Evolutionary conservation across 352 stramenopile species (phyloP).

Genomic region (Phytophthora ohioensis): DNA sequence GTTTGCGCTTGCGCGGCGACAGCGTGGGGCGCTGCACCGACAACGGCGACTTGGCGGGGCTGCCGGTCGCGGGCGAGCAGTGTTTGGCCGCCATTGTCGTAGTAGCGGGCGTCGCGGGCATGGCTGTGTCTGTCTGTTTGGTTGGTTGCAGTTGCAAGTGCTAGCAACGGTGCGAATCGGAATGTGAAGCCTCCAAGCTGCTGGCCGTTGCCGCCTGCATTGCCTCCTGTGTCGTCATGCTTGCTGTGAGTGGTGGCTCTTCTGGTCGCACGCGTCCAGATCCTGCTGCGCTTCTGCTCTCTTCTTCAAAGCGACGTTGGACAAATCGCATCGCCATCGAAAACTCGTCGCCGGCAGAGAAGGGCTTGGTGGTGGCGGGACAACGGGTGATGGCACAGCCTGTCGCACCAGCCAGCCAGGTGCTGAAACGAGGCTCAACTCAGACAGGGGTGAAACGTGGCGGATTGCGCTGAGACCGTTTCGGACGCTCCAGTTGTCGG

Average conservation of each 20-base stretch:
- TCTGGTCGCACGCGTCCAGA: constrained; percentile 44
- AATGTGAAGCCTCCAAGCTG: constrained; percentile 26
- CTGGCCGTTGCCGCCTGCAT: constrained; percentile 14
- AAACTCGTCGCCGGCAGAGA: constrained; percentile 22
- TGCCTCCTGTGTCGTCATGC: constrained; percentile 20
- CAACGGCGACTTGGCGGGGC: constrained; percentile 33
- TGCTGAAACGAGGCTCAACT: constrained; percentile 30
- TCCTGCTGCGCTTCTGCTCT: constrained; percentile 39
- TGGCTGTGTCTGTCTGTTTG: constrained; percentile 2
- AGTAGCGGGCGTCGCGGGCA: constrained; percentile 22
- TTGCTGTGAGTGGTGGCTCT: constrained; percentile 22
- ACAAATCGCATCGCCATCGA: constrained; percentile 24
- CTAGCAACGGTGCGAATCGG: constrained; percentile 29
- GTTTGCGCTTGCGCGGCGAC: constrained; percentile 61
- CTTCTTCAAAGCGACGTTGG: constrained; percentile 39
- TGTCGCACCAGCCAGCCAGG: constrained; percentile 10
- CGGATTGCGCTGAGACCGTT: not conserved
- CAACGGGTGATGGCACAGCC: constrained; percentile 13
- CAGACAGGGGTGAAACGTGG: constrained; percentile 30
- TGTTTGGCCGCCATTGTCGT: constrained; percentile 6
- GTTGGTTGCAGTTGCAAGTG: not conserved
- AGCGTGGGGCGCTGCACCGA: constrained; percentile 53
- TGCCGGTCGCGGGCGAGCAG: constrained; percentile 26
- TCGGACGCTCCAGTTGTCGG: constrained; percentile 17
- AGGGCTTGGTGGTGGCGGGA: constrained; percentile 20